Conservation (phyloP, 306 rosid species). For the Benincasa hispida region DNA sequence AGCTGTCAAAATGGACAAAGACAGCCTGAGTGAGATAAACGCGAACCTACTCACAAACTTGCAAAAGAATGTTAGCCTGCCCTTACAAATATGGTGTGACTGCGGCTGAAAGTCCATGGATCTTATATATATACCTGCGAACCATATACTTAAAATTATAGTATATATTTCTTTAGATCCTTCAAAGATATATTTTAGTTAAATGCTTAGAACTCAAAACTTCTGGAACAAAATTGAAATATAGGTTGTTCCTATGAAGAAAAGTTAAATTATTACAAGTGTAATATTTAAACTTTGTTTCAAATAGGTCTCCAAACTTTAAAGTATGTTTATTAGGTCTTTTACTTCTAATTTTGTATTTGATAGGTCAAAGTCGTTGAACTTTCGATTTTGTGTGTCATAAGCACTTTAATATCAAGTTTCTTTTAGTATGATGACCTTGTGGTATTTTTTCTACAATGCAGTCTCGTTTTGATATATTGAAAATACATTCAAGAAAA, state of each 20-base stretch:
- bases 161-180: background rate
- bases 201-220: background rate
- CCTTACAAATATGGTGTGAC: background rate
- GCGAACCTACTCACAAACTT: background rate
- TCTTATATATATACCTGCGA: no score
- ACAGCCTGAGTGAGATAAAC: background rate
- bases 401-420: background rate
- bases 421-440: background rate
- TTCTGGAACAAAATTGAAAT: background rate
- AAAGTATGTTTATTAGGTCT: no score
- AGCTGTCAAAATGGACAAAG: background rate
- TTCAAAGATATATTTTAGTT: background rate
- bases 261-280: no score
- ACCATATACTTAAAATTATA: background rate
- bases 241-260: background rate
- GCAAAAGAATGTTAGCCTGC: background rate
- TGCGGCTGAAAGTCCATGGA: background rate
- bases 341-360: no score
- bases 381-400: no score
- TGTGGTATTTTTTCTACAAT: background rate
- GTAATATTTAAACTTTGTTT: no score
- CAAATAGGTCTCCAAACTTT: no score
- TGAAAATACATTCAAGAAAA: constrained; percentile 96
- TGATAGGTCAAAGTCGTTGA: no score
- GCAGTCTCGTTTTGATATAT: constrained; percentile 21